Conservation (phyloP, 768 basidiomycete species). For the Tylopilus plumbeoviolaceoides region DNA sequence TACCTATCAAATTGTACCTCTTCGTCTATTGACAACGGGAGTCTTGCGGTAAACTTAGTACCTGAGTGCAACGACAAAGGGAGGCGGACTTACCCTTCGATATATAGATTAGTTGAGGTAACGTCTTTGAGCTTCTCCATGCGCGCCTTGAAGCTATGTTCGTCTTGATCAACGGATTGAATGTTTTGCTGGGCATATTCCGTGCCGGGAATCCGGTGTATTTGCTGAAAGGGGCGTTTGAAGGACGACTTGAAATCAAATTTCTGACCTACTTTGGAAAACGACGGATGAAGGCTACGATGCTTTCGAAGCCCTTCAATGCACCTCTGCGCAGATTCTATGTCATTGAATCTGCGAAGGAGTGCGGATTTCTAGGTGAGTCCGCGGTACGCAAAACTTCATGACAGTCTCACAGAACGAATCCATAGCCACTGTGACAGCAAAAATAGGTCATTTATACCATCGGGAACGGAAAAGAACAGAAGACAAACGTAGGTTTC, state of each 20-base stretch:
- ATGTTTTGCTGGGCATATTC: conserved; percentile 43
- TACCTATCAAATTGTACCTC: conserved; percentile 34
- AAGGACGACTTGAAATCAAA: neutral
- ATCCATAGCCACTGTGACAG: conserved; percentile 63
- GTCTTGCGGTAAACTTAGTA: conserved; percentile 30
- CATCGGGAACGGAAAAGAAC: neutral
- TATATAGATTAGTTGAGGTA: conserved; percentile 72
- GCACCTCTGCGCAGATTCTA: conserved; percentile 70
- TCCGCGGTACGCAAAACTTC: neutral
- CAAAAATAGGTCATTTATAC: neutral
- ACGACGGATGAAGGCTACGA: conserved; percentile 79
- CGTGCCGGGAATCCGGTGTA: conserved; percentile 84
- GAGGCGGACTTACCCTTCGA: conserved; percentile 54
- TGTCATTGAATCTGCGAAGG: conserved; percentile 53
- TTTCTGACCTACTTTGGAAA: conserved; percentile 61
- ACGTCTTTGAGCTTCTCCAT: conserved; percentile 73
- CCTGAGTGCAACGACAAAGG: neutral
- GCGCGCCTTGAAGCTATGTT: conserved; percentile 61
- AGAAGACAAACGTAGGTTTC: conserved; percentile 44
- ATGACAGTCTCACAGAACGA: conserved; percentile 59
- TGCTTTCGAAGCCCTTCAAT: conserved; percentile 67
- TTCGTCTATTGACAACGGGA: conserved; percentile 69
- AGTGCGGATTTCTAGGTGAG: neutral
- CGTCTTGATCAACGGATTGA: conserved; percentile 29
- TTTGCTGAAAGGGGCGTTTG: conserved; percentile 36